phyloP scores from a whole-genome alignment of 805 yeast species.

The Danielia oregonensis region DNA sequence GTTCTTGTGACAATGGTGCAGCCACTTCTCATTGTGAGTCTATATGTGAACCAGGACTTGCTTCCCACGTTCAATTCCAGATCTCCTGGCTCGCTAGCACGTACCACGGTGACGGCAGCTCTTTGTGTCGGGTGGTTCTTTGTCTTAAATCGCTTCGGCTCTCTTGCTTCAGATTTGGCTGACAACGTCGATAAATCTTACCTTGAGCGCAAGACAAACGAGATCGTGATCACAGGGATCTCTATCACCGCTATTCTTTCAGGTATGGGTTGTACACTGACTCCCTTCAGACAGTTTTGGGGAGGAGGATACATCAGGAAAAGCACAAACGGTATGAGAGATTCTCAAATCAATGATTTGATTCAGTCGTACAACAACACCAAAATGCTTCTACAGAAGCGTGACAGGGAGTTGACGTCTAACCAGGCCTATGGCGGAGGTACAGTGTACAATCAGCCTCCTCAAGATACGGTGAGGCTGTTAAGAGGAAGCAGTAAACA shows the following conservation, averaged over 20 bases:
- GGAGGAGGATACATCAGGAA: constrained; percentile 2
- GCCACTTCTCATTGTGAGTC: constrained; percentile 38
- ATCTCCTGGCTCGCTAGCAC: constrained; percentile 4
- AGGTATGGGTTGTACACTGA: constrained; percentile 50
- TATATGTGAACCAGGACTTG: constrained; percentile 26
- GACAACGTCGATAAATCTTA: constrained; percentile 19
- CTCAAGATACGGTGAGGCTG: constrained; percentile 7
- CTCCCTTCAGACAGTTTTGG: constrained; percentile 27
- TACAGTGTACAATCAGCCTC: constrained; percentile 21
- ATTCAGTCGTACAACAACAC: constrained; percentile 43
- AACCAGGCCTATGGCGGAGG: constrained; percentile 21
- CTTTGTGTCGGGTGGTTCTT: constrained; percentile 30
- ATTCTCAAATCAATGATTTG: constrained; percentile 12
- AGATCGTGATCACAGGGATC: constrained; percentile 46
- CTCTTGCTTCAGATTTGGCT: constrained; percentile 23
- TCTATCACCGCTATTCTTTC: constrained; percentile 47
- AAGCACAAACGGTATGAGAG: not conserved
- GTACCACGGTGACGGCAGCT: constrained; percentile 8
- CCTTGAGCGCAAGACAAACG: constrained; percentile 43
- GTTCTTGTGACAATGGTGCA: constrained; percentile 37
- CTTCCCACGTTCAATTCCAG: constrained; percentile 12
- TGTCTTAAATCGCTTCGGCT: constrained; percentile 31
- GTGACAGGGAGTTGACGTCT: constrained; percentile 29
- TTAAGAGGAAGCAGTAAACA: constrained; percentile 20
- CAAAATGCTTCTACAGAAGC: constrained; percentile 26